phyloP scores from a whole-genome alignment of 805 yeast species.

The Lachancea thermotolerans region DNA sequence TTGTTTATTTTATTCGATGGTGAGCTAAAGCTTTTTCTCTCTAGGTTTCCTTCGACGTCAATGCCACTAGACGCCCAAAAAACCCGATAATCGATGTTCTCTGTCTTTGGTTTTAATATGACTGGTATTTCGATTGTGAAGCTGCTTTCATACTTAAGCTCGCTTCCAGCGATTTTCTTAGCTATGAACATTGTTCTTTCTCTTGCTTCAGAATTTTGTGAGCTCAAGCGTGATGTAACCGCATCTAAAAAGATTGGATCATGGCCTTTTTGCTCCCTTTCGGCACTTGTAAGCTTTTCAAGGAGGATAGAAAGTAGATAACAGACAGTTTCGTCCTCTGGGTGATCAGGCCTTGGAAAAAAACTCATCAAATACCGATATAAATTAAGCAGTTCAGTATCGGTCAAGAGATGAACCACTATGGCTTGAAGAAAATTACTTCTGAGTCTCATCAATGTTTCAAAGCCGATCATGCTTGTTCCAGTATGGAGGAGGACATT shows the following conservation, averaged over 20 bases:
- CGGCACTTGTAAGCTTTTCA: conserved; percentile 6
- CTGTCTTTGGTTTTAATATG: conserved; percentile 1
- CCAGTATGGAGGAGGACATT: conserved; percentile 13
- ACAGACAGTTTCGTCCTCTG: conserved; percentile 19
- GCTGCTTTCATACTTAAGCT: conserved; percentile 26
- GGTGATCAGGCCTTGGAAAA: conserved; percentile 5
- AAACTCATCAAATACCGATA: background rate
- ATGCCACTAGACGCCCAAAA: background rate
- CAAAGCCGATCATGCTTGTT: conserved; percentile 8
- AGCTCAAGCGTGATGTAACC: conserved; percentile 24
- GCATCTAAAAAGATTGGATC: conserved; percentile 20
- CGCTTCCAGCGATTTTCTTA: conserved; percentile 21
- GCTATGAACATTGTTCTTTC: conserved; percentile 33
- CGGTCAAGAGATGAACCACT: conserved; percentile 12
- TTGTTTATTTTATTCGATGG: background rate
- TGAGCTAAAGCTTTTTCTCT: too few relatives aligned
- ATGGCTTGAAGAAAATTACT: conserved; percentile 15
- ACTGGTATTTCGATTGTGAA: conserved; percentile 19
- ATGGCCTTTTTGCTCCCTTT: conserved; percentile 12
- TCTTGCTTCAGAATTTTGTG: conserved; percentile 18
- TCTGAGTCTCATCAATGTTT: conserved; percentile 11
- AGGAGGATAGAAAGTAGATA: conserved; percentile 16
- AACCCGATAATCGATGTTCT: background rate
- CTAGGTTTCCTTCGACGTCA: too few relatives aligned
- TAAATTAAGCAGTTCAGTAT: conserved; percentile 1